Evolutionary conservation across 2,329 filamentous ascomycete species (phyloP).

Genomic region (Cryphonectria radicalis): DNA sequence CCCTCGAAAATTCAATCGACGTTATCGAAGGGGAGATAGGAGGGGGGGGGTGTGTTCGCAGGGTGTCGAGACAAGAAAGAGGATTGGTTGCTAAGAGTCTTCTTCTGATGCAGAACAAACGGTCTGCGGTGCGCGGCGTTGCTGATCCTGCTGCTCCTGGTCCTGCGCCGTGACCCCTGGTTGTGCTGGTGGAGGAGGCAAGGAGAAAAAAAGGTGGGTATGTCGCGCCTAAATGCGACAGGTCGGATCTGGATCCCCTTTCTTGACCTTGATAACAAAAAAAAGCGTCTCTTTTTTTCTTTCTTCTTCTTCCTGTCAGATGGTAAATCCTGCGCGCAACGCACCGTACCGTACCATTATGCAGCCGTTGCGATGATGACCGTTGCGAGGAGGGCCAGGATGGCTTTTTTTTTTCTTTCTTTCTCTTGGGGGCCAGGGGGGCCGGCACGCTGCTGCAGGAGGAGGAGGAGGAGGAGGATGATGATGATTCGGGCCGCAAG

Average conservation of each 20-base stretch:
- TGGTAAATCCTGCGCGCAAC: neutral
- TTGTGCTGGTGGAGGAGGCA: conserved; percentile 41
- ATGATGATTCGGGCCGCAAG: neutral
- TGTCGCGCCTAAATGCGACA: conserved; percentile 23
- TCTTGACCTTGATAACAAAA: neutral
- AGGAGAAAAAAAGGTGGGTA: neutral
- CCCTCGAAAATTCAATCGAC: neutral
- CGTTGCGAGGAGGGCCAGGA: neutral
- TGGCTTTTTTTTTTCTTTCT: neutral
- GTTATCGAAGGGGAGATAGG: neutral
- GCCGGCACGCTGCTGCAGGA: neutral
- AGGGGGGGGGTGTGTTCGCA: neutral
- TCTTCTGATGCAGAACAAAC: neutral
- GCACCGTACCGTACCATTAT: neutral
- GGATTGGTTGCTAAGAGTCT: neutral
- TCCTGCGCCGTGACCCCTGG: conserved; percentile 37
- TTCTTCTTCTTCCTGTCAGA: neutral
- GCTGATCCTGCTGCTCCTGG: conserved; percentile 31
- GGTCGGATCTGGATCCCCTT: conserved; percentile 12
- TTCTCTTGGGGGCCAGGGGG: neutral
- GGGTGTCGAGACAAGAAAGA: neutral
- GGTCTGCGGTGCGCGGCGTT: neutral
- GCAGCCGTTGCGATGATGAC: neutral
- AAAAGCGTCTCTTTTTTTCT: neutral
- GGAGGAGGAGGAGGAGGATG: neutral